These are phyloP conservation scores for Calonectria multiphialidica DNA, from an alignment of 2,329 filamentous ascomycete genomes.

Conservation along the genomic window DNA sequence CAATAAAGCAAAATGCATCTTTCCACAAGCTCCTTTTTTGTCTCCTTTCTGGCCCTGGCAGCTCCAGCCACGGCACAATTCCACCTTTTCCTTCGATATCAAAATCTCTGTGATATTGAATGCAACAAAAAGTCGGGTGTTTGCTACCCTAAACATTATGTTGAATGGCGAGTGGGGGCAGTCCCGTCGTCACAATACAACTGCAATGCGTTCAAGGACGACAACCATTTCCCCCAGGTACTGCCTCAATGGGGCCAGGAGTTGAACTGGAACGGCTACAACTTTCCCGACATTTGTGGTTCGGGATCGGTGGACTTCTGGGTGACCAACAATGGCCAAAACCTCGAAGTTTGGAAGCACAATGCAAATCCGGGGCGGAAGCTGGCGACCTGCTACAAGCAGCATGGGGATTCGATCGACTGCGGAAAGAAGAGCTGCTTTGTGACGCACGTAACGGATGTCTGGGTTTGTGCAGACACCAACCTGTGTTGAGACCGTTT, in stretches of 20 bases:
- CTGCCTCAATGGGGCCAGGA: background rate
- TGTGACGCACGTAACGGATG: background rate
- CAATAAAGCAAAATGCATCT: background rate
- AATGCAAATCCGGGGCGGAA: background rate
- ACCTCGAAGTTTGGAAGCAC: conserved; percentile 6
- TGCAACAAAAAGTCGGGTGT: conserved; percentile 4
- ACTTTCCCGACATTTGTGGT: conserved; percentile 2
- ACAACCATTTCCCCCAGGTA: background rate
- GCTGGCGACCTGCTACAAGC: conserved; percentile 11
- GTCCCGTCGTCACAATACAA: conserved; percentile 6
- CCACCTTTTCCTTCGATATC: background rate
- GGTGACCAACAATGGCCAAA: background rate
- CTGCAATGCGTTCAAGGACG: conserved; percentile 4
- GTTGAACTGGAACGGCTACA: conserved; percentile 4
- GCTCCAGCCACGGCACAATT: background rate
- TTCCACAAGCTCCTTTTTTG: background rate
- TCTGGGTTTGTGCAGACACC: conserved; percentile 13
- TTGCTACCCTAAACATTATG: conserved; percentile 15
- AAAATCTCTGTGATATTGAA: conserved; percentile 12
- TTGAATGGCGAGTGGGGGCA: conserved; percentile 11
- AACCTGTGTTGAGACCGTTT: background rate
- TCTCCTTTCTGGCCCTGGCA: background rate
- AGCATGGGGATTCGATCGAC: background rate
- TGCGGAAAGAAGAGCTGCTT: background rate
- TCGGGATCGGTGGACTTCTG: conserved; percentile 10